Evolutionary conservation across 2,329 filamentous ascomycete species (phyloP), one percentile per base, ranked within the genome.

Genomic region (Torrubiella hemipterigena): DNA sequence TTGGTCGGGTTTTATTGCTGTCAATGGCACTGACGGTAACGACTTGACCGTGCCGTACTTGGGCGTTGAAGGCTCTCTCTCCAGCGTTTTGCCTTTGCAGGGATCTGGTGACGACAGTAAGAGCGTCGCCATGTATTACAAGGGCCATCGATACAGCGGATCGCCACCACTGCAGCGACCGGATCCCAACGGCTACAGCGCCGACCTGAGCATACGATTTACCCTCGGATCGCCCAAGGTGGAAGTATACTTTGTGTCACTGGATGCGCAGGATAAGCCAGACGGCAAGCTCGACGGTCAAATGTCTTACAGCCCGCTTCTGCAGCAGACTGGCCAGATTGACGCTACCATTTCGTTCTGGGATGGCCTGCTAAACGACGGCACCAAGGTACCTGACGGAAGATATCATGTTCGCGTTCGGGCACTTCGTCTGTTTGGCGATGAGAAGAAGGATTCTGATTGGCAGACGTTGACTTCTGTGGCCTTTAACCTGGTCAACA

Each of bases 401-500:
- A 37, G 38, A 7, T 67, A 68, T 50, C 58, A 55, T 46, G 47
- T 65, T 24, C 49, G 44, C 4, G 45, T 65, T 33, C 54, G 54
- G 41, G 55, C 61, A 13, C 47, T 67, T 34, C 56, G 54, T 38
- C 52, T 66, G 35, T 63, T 59, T 34, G 63, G 63, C 5, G 50
- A 66, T 33, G 39, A 44, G 7, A 38, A 47, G 4, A 44, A 52
- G 35, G n/a, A n/a, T n/a, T n/a, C n/a, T n/a, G n/a, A n/a, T n/a
- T n/a, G n/a, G n/a, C n/a, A n/a, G n/a, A n/a, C n/a, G n/a, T n/a
- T n/a, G n/a, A n/a, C n/a, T n/a, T n/a, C n/a, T n/a, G n/a, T n/a
- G n/a, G n/a, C n/a, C n/a, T n/a, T n/a, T n/a, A n/a, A n/a, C n/a
- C n/a, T n/a, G n/a, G n/a, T n/a, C n/a, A n/a, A n/a, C n/a, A n/a